Percentiles rank a stretch among this genome's conserved stretches.
These are phyloP conservation scores for Juncus effusus DNA, from an alignment of 176 grass and related monocot genomes.

Conservation along the genomic window DNA sequence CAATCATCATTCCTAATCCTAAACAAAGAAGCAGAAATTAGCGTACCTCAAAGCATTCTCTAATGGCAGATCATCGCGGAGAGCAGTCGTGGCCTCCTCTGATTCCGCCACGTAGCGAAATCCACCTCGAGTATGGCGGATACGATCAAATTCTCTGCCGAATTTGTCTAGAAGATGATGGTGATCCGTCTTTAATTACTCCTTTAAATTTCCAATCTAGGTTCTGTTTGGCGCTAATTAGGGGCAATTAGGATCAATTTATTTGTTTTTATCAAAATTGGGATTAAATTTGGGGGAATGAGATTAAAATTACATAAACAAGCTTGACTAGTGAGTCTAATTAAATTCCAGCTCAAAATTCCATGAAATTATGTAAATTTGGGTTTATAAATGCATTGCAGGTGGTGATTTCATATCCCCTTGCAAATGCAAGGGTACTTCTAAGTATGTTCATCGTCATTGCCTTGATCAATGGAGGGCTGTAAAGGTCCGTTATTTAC, in stretches of 20 bases:
- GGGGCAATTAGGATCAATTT: too few relatives aligned
- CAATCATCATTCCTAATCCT: too few relatives aligned
- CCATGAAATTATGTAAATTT: not conserved
- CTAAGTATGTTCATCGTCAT: conserved; percentile 96
- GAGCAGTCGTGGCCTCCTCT: conserved; percentile 43
- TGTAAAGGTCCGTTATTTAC: conserved; percentile 47
- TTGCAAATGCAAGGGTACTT: conserved; percentile 97
- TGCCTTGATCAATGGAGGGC: conserved; percentile 98
- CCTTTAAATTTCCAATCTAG: too few relatives aligned
- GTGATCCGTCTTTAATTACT: conserved; percentile 13
- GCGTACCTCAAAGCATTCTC: not conserved
- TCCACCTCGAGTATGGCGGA: conserved; percentile 26
- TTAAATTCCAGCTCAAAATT: too few relatives aligned
- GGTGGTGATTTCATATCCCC: conserved; percentile 99
- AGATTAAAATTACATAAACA: not conserved
- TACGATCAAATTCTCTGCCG: conserved; percentile 92
- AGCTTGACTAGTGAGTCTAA: too few relatives aligned
- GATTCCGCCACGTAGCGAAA: conserved; percentile 41
- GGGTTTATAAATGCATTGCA: conserved; percentile 30
- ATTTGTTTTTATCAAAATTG: too few relatives aligned
- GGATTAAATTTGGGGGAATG: not conserved
- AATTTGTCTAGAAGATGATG: conserved; percentile 96
- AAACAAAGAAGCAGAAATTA: too few relatives aligned
- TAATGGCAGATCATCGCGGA: conserved; percentile 54
- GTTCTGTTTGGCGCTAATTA: too few relatives aligned